Evolutionary conservation across 192 early-diverging fungal genomes (phyloP).

Genomic region (Allomyces arbusculus): DNA sequence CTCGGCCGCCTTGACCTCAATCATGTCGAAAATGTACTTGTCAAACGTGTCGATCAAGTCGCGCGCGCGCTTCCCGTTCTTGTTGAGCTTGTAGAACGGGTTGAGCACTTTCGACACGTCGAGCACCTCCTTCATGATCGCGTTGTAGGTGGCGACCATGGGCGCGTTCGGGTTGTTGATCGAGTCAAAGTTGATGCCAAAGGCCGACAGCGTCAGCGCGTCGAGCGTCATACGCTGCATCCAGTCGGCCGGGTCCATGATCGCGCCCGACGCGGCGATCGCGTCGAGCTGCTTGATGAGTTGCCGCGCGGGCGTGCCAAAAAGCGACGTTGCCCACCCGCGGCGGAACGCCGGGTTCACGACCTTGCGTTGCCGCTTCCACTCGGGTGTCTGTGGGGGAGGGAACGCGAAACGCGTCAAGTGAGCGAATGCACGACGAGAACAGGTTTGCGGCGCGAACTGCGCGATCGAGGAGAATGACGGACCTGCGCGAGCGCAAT

Average conservation of each 20-base stretch:
- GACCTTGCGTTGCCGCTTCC: neutral
- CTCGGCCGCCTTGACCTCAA: slow-evolving; percentile 15
- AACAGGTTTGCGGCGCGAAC: slow-evolving; percentile 28
- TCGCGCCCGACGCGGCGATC: neutral
- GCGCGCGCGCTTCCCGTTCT: no score
- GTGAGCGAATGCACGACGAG: slow-evolving; percentile 17
- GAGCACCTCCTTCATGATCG: slow-evolving; percentile 9
- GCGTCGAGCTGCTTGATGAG: neutral
- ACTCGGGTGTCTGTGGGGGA: slow-evolving; percentile 12
- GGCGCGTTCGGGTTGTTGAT: neutral
- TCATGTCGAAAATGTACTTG: slow-evolving; percentile 15
- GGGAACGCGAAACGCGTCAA: slow-evolving; percentile 20
- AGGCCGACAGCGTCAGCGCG: neutral
- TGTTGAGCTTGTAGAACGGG: slow-evolving; percentile 18
- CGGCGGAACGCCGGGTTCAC: slow-evolving; percentile 1
- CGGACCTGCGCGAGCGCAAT: neutral
- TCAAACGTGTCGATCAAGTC: no score
- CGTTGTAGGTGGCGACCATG: neutral
- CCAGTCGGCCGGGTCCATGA: neutral
- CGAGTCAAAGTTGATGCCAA: neutral
- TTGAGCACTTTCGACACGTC: neutral
- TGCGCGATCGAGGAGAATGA: slow-evolving; percentile 5
- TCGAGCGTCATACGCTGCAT: neutral
- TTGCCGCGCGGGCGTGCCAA: neutral
- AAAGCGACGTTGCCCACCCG: neutral